A percentile compares a stretch with the other conserved stretches of the same genome.
These are phyloP conservation scores for Verticillium dahliae DNA, from an alignment of 2,329 filamentous ascomycete species.

Conservation along the genomic window DNA sequence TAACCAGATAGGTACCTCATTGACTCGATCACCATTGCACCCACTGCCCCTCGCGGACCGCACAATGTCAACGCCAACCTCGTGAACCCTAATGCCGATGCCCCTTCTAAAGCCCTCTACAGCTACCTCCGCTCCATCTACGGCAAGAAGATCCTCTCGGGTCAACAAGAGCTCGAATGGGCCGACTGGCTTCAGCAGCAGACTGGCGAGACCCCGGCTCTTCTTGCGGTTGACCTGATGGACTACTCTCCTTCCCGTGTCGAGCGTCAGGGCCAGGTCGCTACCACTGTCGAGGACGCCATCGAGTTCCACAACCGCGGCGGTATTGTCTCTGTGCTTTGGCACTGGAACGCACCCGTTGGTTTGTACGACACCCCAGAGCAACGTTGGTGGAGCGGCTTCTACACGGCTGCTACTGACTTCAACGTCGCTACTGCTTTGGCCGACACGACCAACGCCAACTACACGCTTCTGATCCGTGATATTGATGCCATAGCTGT, in stretches of 20 bases:
- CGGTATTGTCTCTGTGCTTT: constrained; percentile 38
- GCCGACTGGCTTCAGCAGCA: constrained; percentile 35
- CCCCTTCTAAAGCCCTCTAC: constrained; percentile 29
- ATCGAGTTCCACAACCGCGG: constrained; percentile 33
- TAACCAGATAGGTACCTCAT: constrained; percentile 27
- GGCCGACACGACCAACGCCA: constrained; percentile 31
- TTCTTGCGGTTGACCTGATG: constrained; percentile 39
- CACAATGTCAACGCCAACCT: constrained; percentile 30
- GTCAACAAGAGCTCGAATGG: constrained; percentile 37
- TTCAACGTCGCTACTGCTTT: constrained; percentile 38
- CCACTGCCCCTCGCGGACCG: constrained; percentile 24
- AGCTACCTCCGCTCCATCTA: constrained; percentile 35
- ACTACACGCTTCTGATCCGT: constrained; percentile 38
- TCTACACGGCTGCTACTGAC: constrained; percentile 42
- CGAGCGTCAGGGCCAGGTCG: constrained; percentile 27
- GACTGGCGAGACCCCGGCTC: constrained; percentile 38
- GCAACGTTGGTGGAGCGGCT: constrained; percentile 40
- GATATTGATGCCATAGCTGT: constrained; percentile 40
- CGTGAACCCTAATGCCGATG: constrained; percentile 28
- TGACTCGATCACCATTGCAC: constrained; percentile 32
- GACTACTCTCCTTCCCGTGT: constrained; percentile 41
- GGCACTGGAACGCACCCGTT: constrained; percentile 41
- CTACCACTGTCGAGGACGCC: constrained; percentile 37
- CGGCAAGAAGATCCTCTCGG: constrained; percentile 38
- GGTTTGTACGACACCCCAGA: constrained; percentile 38